A percentile compares a stretch with the other conserved stretches of the same genome.
Conservation (phyloP, 805 yeast genomes). For the Wickerhamomyces chambardii region DNA sequence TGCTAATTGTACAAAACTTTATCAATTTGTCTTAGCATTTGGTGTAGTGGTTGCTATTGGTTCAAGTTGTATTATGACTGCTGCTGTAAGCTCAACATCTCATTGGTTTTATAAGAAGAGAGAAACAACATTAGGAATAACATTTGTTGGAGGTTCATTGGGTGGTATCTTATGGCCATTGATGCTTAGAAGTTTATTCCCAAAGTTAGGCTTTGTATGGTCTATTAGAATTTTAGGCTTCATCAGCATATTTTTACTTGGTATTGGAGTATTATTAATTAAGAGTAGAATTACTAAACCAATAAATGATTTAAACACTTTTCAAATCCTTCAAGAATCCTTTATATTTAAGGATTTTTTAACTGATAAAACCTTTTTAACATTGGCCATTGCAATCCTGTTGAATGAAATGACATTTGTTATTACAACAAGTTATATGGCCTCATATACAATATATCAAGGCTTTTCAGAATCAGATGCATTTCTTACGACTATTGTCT, state of each 20-base stretch:
- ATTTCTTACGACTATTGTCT: slow-evolving; percentile 25
- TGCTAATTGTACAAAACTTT: slow-evolving; percentile 38
- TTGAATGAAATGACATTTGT: slow-evolving; percentile 43
- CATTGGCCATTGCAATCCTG: neutral
- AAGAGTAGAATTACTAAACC: slow-evolving; percentile 23
- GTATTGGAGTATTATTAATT: slow-evolving; percentile 23
- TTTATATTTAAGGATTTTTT: slow-evolving; percentile 8
- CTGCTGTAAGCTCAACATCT: slow-evolving; percentile 43
- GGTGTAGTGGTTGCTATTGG: slow-evolving; percentile 47
- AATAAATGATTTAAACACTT: neutral
- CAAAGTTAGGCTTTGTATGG: slow-evolving; percentile 49
- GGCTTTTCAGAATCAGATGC: slow-evolving; percentile 35
- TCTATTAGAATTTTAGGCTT: slow-evolving; percentile 41
- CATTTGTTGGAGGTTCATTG: slow-evolving; percentile 56
- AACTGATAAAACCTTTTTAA: slow-evolving; percentile 4
- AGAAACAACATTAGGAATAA: slow-evolving; percentile 53
- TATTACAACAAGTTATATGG: slow-evolving; percentile 42
- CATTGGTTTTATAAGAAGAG: slow-evolving; percentile 55
- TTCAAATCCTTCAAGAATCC: slow-evolving; percentile 1
- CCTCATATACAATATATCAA: slow-evolving; percentile 44
- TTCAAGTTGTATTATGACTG: slow-evolving; percentile 41
- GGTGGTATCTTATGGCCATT: slow-evolving; percentile 61
- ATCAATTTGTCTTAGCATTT: slow-evolving; percentile 52
- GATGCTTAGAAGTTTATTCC: slow-evolving; percentile 34
- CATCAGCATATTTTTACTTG: slow-evolving; percentile 14